phyloP scores from a whole-genome alignment of 306 rosid genomes.

The Acacia melanoxylon region DNA sequence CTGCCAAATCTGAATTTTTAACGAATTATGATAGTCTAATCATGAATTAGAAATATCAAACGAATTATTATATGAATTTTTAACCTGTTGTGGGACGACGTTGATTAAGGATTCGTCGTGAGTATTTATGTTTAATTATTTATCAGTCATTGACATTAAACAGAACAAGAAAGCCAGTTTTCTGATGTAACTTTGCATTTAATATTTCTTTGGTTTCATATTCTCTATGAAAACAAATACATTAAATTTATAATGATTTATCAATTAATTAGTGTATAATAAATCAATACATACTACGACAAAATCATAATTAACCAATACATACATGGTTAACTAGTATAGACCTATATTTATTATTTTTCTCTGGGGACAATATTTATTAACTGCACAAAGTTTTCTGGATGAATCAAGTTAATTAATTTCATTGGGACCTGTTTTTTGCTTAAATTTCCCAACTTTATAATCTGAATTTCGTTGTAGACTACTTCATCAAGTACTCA shows the following conservation, averaged over 20 bases:
- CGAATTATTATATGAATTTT: not conserved
- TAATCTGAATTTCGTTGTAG: too few species aligned
- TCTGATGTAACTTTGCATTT: not conserved
- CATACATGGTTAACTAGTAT: not conserved
- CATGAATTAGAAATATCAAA: not conserved
- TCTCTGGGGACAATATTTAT: not conserved
- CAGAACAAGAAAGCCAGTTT: not conserved
- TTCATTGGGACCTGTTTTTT: not conserved
- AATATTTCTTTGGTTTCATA: not conserved
- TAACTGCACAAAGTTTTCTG: not conserved
- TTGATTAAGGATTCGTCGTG: not conserved
- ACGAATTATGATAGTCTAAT: too few species aligned
- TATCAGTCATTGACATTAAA: not conserved
- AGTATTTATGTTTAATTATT: not conserved
- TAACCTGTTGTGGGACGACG: not conserved
- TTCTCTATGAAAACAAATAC: not conserved
- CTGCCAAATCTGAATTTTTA: not conserved
- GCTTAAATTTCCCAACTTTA: too few species aligned
- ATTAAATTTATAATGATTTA: not conserved
- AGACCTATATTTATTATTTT: not conserved
- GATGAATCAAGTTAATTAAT: not conserved
- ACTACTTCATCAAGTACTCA: too few species aligned
- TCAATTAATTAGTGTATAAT: not conserved
- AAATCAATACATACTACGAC: too few species aligned
- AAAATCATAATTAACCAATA: not conserved